Evolutionary conservation across 2,329 filamentous ascomycete species (phyloP).

Genomic region (Xylaria sp.): DNA sequence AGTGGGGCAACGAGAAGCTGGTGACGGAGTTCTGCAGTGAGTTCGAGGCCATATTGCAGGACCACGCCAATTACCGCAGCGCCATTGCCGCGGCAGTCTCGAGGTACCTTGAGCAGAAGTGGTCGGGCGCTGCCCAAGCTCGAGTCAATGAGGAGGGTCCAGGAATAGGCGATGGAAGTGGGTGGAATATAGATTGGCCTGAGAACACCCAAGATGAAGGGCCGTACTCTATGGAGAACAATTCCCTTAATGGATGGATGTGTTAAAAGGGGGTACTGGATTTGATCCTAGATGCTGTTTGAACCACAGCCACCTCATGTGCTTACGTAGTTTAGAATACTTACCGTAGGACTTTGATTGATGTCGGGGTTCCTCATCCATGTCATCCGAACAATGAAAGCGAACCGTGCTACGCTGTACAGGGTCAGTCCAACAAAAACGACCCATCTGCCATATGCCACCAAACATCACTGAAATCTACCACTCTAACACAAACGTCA

Average conservation of each 20-base stretch:
- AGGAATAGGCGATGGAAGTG: neutral
- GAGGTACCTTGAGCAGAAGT: neutral
- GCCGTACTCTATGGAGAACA: neutral
- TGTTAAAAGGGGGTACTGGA: neutral
- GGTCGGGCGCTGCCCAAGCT: neutral
- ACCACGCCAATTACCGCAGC: neutral
- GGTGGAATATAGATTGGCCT: neutral
- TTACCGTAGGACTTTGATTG: neutral
- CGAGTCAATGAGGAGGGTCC: neutral
- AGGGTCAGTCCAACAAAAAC: neutral
- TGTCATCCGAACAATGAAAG: neutral
- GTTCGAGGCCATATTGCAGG: slow-evolving; percentile 29
- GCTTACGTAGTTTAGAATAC: neutral
- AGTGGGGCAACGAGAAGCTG: slow-evolving; percentile 16
- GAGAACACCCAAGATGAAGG: neutral
- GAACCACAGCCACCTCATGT: neutral
- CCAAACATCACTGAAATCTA: too few relatives aligned
- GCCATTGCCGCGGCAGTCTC: neutral
- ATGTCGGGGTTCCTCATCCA: neutral
- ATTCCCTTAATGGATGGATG: neutral
- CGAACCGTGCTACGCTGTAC: neutral
- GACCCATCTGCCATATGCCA: too few relatives aligned
- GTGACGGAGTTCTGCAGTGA: slow-evolving; percentile 29
- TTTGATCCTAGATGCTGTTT: neutral
- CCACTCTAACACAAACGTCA: too few relatives aligned